Conservation (phyloP, 305 asterid species). For the Plantago lanceolata region DNA sequence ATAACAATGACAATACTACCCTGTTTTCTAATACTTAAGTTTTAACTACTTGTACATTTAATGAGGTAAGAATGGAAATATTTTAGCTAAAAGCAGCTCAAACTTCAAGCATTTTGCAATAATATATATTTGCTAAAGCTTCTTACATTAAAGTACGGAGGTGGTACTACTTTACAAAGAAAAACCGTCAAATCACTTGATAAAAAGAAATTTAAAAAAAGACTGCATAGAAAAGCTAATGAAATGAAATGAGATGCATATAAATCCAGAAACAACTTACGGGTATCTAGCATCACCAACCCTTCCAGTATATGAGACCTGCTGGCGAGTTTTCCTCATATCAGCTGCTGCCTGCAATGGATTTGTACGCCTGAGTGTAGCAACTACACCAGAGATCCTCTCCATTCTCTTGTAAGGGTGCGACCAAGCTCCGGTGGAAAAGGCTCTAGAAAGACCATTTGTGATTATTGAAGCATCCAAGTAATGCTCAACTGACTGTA, state of each 20-base stretch:
- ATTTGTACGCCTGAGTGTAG: constrained; percentile 79
- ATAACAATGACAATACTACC: no score
- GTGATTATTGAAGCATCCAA: constrained; percentile 80
- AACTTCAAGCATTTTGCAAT: no score
- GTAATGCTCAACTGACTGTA: constrained; percentile 57
- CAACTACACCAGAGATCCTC: constrained; percentile 82
- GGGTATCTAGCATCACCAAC: constrained; percentile 98
- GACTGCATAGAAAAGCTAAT: no score
- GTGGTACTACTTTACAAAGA: no score
- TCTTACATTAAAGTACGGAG: no score
- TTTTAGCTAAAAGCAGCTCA: no score
- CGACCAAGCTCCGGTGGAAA: constrained; percentile 86
- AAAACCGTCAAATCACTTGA: no score
- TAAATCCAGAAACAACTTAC: constrained; percentile 44
- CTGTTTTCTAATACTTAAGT: no score
- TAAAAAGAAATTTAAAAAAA: no score
- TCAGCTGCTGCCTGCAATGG: constrained; percentile 83
- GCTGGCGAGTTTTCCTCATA: constrained; percentile 94
- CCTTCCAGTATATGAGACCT: constrained; percentile 81
- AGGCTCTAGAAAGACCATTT: constrained; percentile 89
- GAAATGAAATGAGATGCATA: not conserved
- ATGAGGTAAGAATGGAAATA: no score
- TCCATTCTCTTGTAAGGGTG: constrained; percentile 87
- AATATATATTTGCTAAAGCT: no score
- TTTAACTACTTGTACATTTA: no score